Evolutionary conservation across 352 stramenopile species (phyloP), one percentile per base, ranked within the genome.

Genomic region (Pythium phragmiticola): DNA sequence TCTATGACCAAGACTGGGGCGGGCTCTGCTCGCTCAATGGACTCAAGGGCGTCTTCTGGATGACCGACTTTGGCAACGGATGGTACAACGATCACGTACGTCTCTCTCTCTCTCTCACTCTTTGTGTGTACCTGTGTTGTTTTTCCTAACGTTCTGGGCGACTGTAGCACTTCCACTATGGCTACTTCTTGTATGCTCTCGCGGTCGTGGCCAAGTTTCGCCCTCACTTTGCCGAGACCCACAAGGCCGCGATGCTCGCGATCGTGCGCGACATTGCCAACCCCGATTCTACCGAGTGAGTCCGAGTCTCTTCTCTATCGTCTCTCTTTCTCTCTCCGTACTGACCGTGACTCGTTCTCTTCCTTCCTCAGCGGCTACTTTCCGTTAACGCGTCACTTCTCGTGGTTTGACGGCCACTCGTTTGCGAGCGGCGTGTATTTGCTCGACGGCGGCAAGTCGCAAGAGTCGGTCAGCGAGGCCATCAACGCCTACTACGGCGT

Each of bases 401-500:
- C 96, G 57, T 98, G 94, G 89, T 99, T 98, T 73, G 96, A 99
- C 65, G 89, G 93, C 48, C 95, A 99, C 69, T 98, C 92, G 51
- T 99, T 97, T 77, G 95, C 96, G 9, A 98, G 90, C 63, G 97
- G 97, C 28, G 74, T 99, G 28, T 99, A 99, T 76, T 81, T 84
- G 52, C 84, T 98, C 65, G 91, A 91, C 45, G 90, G 98, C 61
- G 97, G 96, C 60, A 99, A 99, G 78, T 94, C 87, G 17, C 95
- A 99, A 77, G 97, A 99, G 73, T 98, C 90, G 68, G 94, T 97
- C 30, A 98, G 92, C 66, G 96, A 99, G 78, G 95, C 95, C 43
- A 88, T 98, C 33, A 99, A 99, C 80, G 95, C 93, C 49, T 99
- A 99, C 80, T 99, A 98, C 74, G 94, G 89, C 45, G 94, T 97